Evolutionary conservation across 805 yeast species (phyloP).

Genomic region (Hanseniaspora thailandica): DNA sequence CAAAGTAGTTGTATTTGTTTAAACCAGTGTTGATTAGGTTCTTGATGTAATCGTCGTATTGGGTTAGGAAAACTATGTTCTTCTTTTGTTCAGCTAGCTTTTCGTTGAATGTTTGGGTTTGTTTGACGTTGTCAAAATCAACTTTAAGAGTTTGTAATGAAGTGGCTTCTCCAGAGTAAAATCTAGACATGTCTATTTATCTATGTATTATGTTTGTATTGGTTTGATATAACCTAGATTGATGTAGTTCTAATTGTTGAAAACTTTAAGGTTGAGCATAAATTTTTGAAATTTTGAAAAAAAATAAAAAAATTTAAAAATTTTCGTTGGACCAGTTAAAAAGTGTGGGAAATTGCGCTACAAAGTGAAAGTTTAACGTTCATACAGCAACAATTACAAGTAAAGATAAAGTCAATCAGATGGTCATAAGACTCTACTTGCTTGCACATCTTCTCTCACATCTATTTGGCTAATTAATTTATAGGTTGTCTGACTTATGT

Average conservation of each 20-base stretch:
- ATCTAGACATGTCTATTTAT: background rate
- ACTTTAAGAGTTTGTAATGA: background rate
- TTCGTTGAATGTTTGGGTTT: background rate
- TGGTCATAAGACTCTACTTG: too few relatives aligned
- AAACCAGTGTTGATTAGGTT: background rate
- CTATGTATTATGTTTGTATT: background rate
- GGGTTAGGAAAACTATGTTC: background rate
- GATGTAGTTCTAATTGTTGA: too few relatives aligned
- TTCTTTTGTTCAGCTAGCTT: conserved; percentile 4
- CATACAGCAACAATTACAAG: too few relatives aligned
- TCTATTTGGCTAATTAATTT: too few relatives aligned
- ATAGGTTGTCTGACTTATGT: too few relatives aligned
- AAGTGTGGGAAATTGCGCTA: too few relatives aligned
- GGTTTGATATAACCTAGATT: background rate
- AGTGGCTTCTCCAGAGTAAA: background rate
- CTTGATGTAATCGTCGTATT: conserved; percentile 9
- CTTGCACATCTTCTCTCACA: too few relatives aligned
- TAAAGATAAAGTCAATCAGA: too few relatives aligned
- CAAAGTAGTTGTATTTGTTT: conserved; percentile 1
- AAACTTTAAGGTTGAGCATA: background rate
- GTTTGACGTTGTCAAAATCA: background rate
- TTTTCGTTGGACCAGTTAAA: background rate
- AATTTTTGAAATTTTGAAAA: background rate
- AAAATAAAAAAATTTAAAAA: background rate
- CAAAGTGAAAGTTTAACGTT: too few relatives aligned